Evolutionary conservation across 2,329 filamentous ascomycete species (phyloP).

Genomic region (Pseudofabraea citricarpa): DNA sequence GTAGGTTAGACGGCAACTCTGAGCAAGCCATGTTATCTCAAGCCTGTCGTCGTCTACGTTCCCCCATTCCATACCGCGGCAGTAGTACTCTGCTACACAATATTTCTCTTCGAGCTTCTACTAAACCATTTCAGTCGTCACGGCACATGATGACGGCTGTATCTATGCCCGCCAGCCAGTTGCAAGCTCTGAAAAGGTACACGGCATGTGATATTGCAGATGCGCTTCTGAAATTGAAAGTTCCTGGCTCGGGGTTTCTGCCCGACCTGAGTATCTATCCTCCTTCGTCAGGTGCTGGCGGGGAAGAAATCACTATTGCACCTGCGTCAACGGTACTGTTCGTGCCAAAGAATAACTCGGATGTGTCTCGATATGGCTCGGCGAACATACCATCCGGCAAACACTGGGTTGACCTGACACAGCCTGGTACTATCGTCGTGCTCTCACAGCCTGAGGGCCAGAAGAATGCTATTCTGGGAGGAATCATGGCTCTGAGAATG

Average conservation of each 20-base stretch:
- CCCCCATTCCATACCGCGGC: no score
- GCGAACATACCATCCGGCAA: conserved; percentile 51
- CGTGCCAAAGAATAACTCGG: conserved; percentile 48
- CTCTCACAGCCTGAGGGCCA: conserved; percentile 62
- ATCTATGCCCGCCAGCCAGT: conserved; percentile 7
- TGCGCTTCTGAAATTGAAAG: conserved; percentile 64
- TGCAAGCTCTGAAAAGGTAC: conserved; percentile 28
- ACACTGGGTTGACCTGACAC: conserved; percentile 65
- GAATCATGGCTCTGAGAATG: conserved; percentile 70
- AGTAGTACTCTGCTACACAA: no score
- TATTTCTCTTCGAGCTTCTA: no score
- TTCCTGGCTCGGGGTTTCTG: conserved; percentile 62
- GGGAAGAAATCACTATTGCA: conserved; percentile 23
- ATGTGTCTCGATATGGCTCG: conserved; percentile 15
- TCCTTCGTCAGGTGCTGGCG: neutral
- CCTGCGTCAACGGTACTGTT: conserved; percentile 62
- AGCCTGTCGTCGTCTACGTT: no score
- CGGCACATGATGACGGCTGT: no score
- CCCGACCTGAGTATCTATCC: conserved; percentile 42
- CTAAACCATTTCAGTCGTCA: no score
- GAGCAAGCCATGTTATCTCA: no score
- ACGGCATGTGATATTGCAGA: conserved; percentile 62
- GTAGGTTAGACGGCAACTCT: no score
- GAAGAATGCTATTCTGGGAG: conserved; percentile 68
- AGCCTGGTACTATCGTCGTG: conserved; percentile 56